A percentile compares a stretch with the other conserved stretches of the same genome.
phyloP scores from a whole-genome alignment of 257 asterid genomes.

The Solanum sejunctum region DNA sequence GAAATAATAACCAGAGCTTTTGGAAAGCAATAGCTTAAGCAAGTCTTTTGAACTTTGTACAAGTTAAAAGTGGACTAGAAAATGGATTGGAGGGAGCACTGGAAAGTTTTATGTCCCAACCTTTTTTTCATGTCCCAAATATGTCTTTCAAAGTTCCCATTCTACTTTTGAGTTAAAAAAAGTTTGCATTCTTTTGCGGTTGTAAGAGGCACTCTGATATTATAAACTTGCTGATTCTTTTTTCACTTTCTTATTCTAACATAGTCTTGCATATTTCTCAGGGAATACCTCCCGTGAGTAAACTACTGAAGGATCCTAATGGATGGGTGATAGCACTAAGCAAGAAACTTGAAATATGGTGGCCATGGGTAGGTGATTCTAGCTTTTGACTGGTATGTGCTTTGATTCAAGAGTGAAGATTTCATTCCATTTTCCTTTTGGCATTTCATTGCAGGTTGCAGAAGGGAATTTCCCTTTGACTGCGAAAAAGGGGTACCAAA shows the following conservation, averaged over 20 bases:
- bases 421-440: background rate
- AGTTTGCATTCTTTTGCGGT: background rate
- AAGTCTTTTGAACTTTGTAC: background rate
- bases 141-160: background rate
- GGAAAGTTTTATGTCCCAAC: background rate
- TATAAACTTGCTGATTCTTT: background rate
- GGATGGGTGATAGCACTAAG: constrained; percentile 52
- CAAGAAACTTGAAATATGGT: constrained; percentile 54
- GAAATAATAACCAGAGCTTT: background rate
- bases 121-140: background rate
- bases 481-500: constrained; percentile 58
- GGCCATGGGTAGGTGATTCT: constrained; percentile 78
- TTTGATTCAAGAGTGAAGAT: constrained; percentile 3
- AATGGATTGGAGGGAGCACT: background rate
- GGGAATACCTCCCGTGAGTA: constrained; percentile 50
- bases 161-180: background rate
- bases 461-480: constrained; percentile 65
- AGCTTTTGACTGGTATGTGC: background rate
- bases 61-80: background rate
- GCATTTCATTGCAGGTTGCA: constrained; percentile 49
- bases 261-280: constrained; percentile 12
- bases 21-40: background rate
- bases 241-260: background rate
- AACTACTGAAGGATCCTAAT: constrained; percentile 32
- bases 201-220: background rate